A percentile compares a stretch with the other conserved stretches of the same genome.
These are phyloP conservation scores for Rhodotorula sp. DNA, from an alignment of 1,284 basidiomycete species.

Conservation along the genomic window DNA sequence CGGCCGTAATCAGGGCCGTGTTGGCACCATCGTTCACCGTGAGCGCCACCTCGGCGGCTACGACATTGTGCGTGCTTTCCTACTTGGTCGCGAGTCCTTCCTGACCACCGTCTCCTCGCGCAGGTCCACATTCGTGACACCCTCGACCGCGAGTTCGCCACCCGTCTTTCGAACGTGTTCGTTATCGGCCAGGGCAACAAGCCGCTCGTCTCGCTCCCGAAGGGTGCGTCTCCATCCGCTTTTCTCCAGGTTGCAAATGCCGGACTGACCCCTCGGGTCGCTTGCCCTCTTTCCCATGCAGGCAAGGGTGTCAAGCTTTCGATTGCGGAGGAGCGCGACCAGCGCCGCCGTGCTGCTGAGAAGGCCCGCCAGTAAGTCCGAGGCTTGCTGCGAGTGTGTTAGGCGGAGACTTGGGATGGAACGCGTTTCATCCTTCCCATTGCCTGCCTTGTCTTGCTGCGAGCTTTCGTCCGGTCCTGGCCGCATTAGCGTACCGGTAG, in stretches of 20 bases:
- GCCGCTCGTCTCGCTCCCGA: slow-evolving; percentile 95
- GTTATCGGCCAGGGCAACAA: slow-evolving; percentile 94
- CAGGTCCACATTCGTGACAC: slow-evolving; percentile 71
- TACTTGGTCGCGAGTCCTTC: neutral
- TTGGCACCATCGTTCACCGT: slow-evolving; percentile 89
- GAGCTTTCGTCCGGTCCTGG: too few relatives aligned
- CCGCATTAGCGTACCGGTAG: too few relatives aligned
- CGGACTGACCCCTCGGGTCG: neutral
- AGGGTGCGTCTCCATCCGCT: slow-evolving; percentile 58
- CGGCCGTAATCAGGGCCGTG: slow-evolving; percentile 99
- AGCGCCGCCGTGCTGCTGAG: neutral
- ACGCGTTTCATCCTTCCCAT: too few relatives aligned
- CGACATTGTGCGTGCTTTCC: slow-evolving; percentile 72
- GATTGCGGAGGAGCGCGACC: slow-evolving; percentile 49
- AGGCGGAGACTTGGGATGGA: neutral
- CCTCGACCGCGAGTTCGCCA: slow-evolving; percentile 91
- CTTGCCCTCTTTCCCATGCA: neutral
- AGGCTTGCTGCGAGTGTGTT: too few relatives aligned
- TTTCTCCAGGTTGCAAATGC: neutral
- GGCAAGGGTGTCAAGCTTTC: slow-evolving; percentile 86
- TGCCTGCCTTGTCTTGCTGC: too few relatives aligned
- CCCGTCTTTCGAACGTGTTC: slow-evolving; percentile 97
- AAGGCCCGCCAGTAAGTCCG: slow-evolving; percentile 9
- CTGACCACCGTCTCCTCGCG: neutral
- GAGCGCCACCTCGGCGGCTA: slow-evolving; percentile 98